Conservation (phyloP, 1,284 basidiomycete species). For the Volvariella surrecta region DNA sequence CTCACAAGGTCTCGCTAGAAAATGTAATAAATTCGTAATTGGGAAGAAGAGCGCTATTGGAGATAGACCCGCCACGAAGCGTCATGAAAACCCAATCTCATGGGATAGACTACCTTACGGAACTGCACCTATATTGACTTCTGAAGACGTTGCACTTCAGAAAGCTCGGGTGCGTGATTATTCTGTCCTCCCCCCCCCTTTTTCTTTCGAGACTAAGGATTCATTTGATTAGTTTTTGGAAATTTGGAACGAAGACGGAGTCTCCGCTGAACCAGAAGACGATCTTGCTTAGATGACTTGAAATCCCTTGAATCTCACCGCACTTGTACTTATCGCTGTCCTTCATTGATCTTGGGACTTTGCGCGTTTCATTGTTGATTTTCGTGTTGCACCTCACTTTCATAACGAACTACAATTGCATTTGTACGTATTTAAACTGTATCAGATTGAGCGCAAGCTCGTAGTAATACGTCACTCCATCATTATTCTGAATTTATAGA, state of each 20-base stretch:
- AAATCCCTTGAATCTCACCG: slow-evolving; percentile 1
- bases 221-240: slow-evolving; percentile 49
- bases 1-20: slow-evolving; percentile 35
- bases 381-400: no score
- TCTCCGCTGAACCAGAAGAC: slow-evolving; percentile 63
- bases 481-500: no score
- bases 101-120: slow-evolving; percentile 72
- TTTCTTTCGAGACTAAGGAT: neutral
- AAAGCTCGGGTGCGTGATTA: slow-evolving; percentile 48
- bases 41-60: slow-evolving; percentile 84
- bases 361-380: no score
- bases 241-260: slow-evolving; percentile 76
- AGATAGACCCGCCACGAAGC: slow-evolving; percentile 67
- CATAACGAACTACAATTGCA: no score
- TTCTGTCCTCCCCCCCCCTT: neutral
- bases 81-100: slow-evolving; percentile 50
- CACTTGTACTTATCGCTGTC: neutral
- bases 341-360: neutral
- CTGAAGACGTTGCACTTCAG: slow-evolving; percentile 52
- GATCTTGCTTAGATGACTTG: slow-evolving; percentile 18
- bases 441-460: no score
- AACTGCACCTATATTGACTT: slow-evolving; percentile 43
- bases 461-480: no score
- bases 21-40: slow-evolving; percentile 77
- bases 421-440: no score